Percentiles rank a stretch among this genome's conserved stretches.
phyloP scores from a whole-genome alignment of 139 green algal genomes.

The Asterochloris sp. region DNA sequence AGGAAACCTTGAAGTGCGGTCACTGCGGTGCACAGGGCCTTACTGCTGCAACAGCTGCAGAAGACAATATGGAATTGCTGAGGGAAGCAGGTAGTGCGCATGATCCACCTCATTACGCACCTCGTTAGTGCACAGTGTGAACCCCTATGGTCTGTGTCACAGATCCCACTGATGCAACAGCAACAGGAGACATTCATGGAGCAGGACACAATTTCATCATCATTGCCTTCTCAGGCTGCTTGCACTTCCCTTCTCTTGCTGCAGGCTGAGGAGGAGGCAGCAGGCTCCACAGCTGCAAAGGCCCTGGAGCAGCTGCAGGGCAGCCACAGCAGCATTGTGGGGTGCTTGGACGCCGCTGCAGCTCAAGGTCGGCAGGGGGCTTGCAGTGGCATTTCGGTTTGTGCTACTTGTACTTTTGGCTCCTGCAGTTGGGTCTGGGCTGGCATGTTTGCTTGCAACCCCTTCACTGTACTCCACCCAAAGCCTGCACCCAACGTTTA shows the following conservation, averaged over 20 bases:
- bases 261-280: conserved; percentile 5
- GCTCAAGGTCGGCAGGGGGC: neutral
- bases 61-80: too few species aligned
- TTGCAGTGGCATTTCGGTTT: neutral
- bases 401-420: neutral
- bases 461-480: neutral
- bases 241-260: neutral
- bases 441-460: neutral
- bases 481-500: neutral
- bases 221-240: neutral
- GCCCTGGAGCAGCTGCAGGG: conserved; percentile 9
- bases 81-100: neutral
- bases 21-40: too few species aligned
- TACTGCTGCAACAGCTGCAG: too few species aligned
- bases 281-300: neutral
- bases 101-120: neutral
- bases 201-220: neutral
- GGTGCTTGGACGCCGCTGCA: neutral
- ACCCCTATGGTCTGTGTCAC: neutral
- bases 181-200: neutral
- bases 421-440: neutral
- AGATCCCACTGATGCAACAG: neutral
- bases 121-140: neutral
- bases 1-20: too few species aligned
- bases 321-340: conserved; percentile 4